Evolutionary conservation across 1,284 basidiomycete genomes (phyloP), one percentile per base, ranked within the genome.

Genomic region (Psilocybe mexicana): DNA sequence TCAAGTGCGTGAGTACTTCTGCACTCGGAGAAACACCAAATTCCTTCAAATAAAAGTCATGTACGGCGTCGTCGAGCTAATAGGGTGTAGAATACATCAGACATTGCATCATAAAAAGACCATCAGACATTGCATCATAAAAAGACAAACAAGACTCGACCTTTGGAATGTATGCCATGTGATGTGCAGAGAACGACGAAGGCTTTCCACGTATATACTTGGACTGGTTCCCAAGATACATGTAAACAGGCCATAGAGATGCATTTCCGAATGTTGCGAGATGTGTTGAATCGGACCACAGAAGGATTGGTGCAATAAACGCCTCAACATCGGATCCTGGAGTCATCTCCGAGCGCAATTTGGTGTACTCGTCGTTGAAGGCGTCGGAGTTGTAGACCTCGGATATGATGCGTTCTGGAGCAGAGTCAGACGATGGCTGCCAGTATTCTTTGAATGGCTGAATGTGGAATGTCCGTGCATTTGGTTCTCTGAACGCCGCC

Each of bases 261-360:
- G 69, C 67, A 3, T 55, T 66, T 3, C 73, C 72, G 61, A 76
- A 76, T 18, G 66, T 65, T 4, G 75, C 65, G 4, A 76, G 68
- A 30, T 74, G 74, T 0, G 71, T 76, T 0, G 64, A 60, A 59
- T 77, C 73, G 0, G 74, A 76, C 63, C 67, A 74, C 12, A 74
- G 52, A 69, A 75, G 73, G 3, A 76, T 52, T 1, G 61, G 66
- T 0, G 65, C 65, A 8, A 75, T 62, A 12, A 68, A 63, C 8
- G 61, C 57, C 56, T 73, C 69, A 0, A 65, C 63, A 2, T 63
- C 61, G 48, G 66, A 70, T 4, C 60, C 61, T 5, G 62, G 57
- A 28, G 69, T 63, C 1, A 55, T 54, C 2, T 57, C 49, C 6
- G 40, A 26, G 45, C 69, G 65, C 6, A 76, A 26, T 30, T 61